Conservation (phyloP, 768 basidiomycete species). For the Macrocybe gigantea region DNA sequence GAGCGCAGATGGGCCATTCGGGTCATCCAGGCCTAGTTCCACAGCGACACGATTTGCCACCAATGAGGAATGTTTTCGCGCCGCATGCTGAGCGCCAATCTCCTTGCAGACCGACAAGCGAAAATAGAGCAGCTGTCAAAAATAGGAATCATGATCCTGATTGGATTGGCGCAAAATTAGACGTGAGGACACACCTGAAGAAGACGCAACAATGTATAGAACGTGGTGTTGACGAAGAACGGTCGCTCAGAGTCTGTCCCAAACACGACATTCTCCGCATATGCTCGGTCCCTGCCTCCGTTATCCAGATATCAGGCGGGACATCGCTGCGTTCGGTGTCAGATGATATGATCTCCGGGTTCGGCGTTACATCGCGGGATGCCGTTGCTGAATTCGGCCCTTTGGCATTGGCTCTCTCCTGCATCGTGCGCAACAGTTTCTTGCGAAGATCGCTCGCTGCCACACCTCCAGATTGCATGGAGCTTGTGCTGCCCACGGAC, state of each 20-base stretch:
- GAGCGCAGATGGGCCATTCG: slow-evolving; percentile 65
- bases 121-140: slow-evolving; percentile 74
- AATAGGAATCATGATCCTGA: slow-evolving; percentile 5
- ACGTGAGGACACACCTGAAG: slow-evolving; percentile 57
- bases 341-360: slow-evolving; percentile 20
- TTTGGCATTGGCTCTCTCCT: slow-evolving; percentile 42
- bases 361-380: slow-evolving; percentile 38
- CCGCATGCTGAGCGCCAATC: slow-evolving; percentile 66
- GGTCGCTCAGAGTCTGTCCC: slow-evolving; percentile 37
- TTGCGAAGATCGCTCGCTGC: slow-evolving; percentile 69
- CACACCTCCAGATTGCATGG: slow-evolving; percentile 38
- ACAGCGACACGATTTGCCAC: slow-evolving; percentile 78
- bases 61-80: slow-evolving; percentile 57
- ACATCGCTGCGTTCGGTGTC: slow-evolving; percentile 15
- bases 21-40: slow-evolving; percentile 81
- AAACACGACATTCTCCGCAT: slow-evolving; percentile 15
- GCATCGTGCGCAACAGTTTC: slow-evolving; percentile 72
- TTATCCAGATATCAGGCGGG: slow-evolving; percentile 56
- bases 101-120: slow-evolving; percentile 84
- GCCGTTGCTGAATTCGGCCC: slow-evolving; percentile 21
- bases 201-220: slow-evolving; percentile 84
- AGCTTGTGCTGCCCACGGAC: slow-evolving; percentile 35
- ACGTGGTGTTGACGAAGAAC: slow-evolving; percentile 90
- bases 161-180: slow-evolving; percentile 10
- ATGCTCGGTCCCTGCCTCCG: slow-evolving; percentile 33